These are phyloP conservation scores for Serendipita sp. DNA, from an alignment of 768 basidiomycete genomes.

Conservation along the genomic window DNA sequence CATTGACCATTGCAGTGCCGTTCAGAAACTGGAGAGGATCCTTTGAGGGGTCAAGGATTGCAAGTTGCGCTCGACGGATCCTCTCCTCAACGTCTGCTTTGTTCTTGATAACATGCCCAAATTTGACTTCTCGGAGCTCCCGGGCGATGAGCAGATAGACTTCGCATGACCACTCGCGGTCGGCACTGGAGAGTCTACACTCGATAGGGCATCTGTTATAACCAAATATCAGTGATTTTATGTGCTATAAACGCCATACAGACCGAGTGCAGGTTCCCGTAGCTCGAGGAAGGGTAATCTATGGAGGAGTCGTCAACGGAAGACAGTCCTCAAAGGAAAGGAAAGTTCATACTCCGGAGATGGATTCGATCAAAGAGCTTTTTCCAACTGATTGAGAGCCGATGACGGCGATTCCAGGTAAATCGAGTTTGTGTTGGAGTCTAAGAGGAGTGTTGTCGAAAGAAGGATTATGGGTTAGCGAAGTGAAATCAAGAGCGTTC, in stretches of 20 bases:
- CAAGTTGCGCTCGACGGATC: conserved; percentile 47
- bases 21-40: conserved; percentile 10
- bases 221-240: background rate
- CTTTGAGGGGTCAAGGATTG: conserved; percentile 41
- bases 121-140: conserved; percentile 22
- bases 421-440: conserved; percentile 51
- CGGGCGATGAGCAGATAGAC: background rate
- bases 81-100: conserved; percentile 46
- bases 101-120: conserved; percentile 34
- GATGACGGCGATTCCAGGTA: conserved; percentile 59
- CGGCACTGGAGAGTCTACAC: background rate
- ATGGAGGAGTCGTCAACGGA: background rate
- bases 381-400: conserved; percentile 64
- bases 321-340: background rate
- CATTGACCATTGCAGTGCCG: background rate
- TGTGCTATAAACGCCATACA: background rate
- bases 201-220: background rate
- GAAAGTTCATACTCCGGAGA: conserved; percentile 26
- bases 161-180: background rate
- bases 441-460: too few relatives aligned
- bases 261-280: background rate
- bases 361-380: conserved; percentile 62
- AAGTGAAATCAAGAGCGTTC: too few relatives aligned
- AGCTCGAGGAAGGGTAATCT: background rate
- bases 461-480: too few relatives aligned